Conservation (phyloP, 352 stramenopile genomes). For the Thalassiosira ordinaria region DNA sequence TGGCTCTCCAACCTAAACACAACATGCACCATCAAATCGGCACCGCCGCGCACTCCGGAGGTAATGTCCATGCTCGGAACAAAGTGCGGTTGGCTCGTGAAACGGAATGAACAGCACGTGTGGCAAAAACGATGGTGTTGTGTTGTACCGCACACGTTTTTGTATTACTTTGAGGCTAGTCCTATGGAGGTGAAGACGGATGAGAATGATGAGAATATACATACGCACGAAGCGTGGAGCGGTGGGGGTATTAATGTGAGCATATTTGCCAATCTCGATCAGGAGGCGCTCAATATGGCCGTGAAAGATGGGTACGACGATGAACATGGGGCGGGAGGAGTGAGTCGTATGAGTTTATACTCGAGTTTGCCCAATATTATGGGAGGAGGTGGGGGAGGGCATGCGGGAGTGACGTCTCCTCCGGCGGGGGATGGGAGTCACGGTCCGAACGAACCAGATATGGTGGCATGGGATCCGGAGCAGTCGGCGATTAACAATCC, state of each 20-base stretch:
- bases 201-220: constrained; percentile 29
- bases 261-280: constrained; percentile 52
- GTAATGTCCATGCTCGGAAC: constrained; percentile 75
- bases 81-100: constrained; percentile 85
- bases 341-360: constrained; percentile 35
- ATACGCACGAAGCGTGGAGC: constrained; percentile 32
- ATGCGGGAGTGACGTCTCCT: neutral
- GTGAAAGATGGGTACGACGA: constrained; percentile 69
- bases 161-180: constrained; percentile 88
- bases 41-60: constrained; percentile 77
- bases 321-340: neutral
- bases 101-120: constrained; percentile 86
- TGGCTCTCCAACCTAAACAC: constrained; percentile 86
- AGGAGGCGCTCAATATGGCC: constrained; percentile 73
- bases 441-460: constrained; percentile 2
- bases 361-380: constrained; percentile 40
- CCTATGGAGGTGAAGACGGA: constrained; percentile 39
- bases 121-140: constrained; percentile 87
- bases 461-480: constrained; percentile 30
- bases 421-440: constrained; percentile 1
- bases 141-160: constrained; percentile 87
- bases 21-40: constrained; percentile 85
- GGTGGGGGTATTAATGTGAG: constrained; percentile 49
- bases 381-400: constrained; percentile 5
- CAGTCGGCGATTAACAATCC: neutral